These are phyloP conservation scores for Nadsonia starkeyi-henricii DNA, from an alignment of 1,139 yeast species.

Conservation along the genomic window DNA sequence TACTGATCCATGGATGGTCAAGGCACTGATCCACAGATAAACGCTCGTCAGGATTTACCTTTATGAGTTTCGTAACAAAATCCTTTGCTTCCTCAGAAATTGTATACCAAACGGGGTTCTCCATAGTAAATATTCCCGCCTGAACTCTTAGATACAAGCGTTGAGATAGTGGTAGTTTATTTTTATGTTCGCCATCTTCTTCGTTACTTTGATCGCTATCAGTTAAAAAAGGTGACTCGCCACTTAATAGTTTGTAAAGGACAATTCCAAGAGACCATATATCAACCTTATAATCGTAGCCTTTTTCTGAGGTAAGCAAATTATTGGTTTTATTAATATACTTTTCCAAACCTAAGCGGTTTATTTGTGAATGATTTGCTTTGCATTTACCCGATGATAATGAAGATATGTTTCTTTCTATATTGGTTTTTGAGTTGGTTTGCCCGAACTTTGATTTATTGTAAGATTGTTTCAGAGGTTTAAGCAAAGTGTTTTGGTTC, in stretches of 20 bases:
- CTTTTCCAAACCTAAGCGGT: neutral
- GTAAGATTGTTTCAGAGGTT: neutral
- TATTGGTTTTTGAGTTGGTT: neutral
- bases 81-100: constrained; percentile 66
- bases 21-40: constrained; percentile 45
- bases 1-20: constrained; percentile 65
- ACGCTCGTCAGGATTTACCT: constrained; percentile 55
- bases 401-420: too few species aligned
- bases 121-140: neutral
- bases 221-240: constrained; percentile 72
- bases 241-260: constrained; percentile 74
- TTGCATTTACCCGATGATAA: too few species aligned
- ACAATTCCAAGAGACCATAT: constrained; percentile 88
- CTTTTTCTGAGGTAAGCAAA: constrained; percentile 65
- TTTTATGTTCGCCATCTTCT: constrained; percentile 59
- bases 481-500: neutral
- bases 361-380: neutral
- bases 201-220: constrained; percentile 62
- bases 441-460: neutral
- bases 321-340: neutral
- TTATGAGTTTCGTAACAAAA: constrained; percentile 45
- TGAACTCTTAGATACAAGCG: constrained; percentile 16
- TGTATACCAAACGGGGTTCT: neutral
- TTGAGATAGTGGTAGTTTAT: constrained; percentile 60
- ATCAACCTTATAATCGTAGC: constrained; percentile 69